These are phyloP conservation scores for Carex pumila DNA, from an alignment of 176 grass and related monocot genomes.

Conservation along the genomic window DNA sequence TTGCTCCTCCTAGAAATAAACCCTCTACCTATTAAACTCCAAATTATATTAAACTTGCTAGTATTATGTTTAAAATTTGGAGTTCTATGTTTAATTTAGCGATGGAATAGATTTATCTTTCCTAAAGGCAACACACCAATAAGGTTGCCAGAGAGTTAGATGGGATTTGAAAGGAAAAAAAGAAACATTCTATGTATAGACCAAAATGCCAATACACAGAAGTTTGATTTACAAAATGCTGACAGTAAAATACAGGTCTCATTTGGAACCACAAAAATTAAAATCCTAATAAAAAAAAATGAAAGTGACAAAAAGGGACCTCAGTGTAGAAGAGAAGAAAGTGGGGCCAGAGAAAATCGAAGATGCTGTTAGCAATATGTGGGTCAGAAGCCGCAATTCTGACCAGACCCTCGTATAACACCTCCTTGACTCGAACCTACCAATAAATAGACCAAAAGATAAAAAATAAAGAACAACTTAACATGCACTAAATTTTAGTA, in stretches of 20 bases:
- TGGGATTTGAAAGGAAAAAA: background rate
- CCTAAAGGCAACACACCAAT: background rate
- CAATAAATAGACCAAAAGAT: slow-evolving; percentile 9
- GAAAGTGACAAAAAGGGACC: slow-evolving; percentile 28
- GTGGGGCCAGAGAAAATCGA: slow-evolving; percentile 80
- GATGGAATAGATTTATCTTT: background rate
- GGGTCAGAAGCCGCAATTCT: slow-evolving; percentile 55
- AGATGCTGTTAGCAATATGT: slow-evolving; percentile 36
- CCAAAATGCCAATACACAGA: background rate
- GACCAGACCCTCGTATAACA: slow-evolving; percentile 57
- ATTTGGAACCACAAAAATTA: background rate
- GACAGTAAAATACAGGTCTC: background rate
- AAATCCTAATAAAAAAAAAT: background rate
- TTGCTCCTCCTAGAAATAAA: background rate
- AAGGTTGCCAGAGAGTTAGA: background rate
- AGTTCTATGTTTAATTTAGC: background rate
- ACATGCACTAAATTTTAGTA: background rate
- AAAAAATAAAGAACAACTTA: background rate
- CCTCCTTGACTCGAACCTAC: slow-evolving; percentile 73
- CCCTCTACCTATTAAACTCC: background rate
- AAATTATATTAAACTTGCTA: background rate
- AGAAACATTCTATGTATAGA: background rate
- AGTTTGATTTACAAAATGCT: background rate
- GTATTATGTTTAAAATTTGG: background rate
- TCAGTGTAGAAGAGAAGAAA: slow-evolving; percentile 67